A percentile compares a stretch with the other conserved stretches of the same genome.
Evolutionary conservation across 306 rosid species (phyloP).

Genomic region (Vicia sativa): DNA sequence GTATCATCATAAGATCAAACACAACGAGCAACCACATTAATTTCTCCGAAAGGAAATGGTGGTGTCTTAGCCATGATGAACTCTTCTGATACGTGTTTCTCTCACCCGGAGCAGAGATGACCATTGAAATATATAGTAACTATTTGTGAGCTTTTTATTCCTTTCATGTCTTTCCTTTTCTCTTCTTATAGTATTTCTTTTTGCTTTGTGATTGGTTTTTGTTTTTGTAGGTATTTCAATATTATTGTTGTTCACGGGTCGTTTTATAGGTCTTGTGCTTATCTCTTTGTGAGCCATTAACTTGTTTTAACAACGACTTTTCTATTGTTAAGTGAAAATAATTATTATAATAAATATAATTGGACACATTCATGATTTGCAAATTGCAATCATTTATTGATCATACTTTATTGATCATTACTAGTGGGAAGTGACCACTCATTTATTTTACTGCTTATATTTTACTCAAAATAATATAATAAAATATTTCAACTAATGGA

Average conservation of each 20-base stretch:
- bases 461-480: no score
- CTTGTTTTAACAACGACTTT: not conserved
- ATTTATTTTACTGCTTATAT: no score
- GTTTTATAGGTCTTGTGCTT: not conserved
- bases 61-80: not conserved
- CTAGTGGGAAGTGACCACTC: no score
- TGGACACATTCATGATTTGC: not conserved
- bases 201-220: conserved; percentile 8
- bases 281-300: not conserved
- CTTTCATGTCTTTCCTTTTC: not conserved
- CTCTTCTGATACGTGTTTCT: conserved; percentile 31
- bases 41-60: no score
- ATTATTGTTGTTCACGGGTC: conserved; percentile 4
- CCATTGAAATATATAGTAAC: not conserved
- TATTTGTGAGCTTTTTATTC: not conserved
- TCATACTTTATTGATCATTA: no score
- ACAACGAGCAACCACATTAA: not conserved
- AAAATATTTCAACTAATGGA: no score
- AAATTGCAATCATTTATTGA: not conserved
- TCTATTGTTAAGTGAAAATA: not conserved
- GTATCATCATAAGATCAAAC: not conserved
- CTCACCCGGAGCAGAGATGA: conserved; percentile 26
- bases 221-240: not conserved
- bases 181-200: no score
- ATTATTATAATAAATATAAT: not conserved